phyloP scores from a whole-genome alignment of 176 grass and related monocot genomes.

The Oryza brachyantha region DNA sequence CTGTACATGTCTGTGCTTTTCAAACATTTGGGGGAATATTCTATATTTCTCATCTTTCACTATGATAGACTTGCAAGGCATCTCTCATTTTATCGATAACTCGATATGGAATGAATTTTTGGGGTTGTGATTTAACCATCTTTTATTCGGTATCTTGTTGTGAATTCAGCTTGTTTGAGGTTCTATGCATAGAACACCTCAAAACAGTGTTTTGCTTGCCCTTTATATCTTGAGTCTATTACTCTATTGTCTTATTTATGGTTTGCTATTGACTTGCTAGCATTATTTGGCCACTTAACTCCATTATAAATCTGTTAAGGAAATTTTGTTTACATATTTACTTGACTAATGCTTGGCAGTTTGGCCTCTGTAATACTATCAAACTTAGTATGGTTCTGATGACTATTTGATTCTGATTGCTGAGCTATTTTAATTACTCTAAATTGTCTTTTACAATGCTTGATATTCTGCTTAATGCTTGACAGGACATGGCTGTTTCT shows the following conservation, averaged over 20 bases:
- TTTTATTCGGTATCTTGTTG: background rate
- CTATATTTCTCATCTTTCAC: background rate
- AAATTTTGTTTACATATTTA: constrained; percentile 13
- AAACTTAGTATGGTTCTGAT: constrained; percentile 9
- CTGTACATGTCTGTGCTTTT: constrained; percentile 2
- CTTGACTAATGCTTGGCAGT: constrained; percentile 11
- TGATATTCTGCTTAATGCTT: background rate
- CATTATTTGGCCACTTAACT: background rate
- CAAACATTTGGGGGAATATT: background rate
- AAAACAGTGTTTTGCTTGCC: background rate
- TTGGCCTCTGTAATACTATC: constrained; percentile 8
- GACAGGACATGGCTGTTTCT: background rate
- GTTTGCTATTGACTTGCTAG: constrained; percentile 19
- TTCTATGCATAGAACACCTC: background rate
- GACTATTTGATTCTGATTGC: constrained; percentile 12
- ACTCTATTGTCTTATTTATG: background rate
- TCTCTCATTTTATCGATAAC: background rate
- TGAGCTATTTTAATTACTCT: background rate
- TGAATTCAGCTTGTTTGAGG: background rate
- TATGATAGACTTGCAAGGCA: background rate
- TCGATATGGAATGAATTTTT: background rate
- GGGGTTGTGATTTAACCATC: background rate
- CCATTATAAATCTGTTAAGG: constrained; percentile 12
- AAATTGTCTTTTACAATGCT: background rate
- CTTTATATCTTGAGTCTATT: constrained; percentile 23